phyloP scores from a whole-genome alignment of 768 basidiomycete genomes.

The Boletus edulis region DNA sequence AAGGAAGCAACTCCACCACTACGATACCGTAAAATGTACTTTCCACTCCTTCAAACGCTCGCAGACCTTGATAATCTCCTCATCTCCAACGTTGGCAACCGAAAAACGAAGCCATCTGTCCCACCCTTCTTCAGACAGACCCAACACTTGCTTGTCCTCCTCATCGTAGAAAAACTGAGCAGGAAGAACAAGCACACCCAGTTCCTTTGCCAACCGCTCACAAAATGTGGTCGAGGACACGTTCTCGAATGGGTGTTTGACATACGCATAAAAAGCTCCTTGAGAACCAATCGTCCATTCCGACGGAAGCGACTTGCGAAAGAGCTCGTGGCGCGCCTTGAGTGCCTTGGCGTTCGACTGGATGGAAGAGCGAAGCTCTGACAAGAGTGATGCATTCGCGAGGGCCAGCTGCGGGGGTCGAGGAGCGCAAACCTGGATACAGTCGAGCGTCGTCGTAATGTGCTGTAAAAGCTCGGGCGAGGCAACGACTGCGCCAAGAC shows the following conservation, averaged over 20 bases:
- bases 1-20: no score
- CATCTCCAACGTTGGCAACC: constrained; percentile 76
- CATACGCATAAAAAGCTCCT: constrained; percentile 80
- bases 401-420: constrained; percentile 71
- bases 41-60: constrained; percentile 45
- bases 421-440: constrained; percentile 78
- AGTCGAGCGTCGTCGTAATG: constrained; percentile 66
- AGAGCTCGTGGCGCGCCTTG: constrained; percentile 52
- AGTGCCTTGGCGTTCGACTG: constrained; percentile 47
- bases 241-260: constrained; percentile 57
- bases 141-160: constrained; percentile 11
- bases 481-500: constrained; percentile 70
- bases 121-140: constrained; percentile 36
- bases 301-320: constrained; percentile 44
- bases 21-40: constrained; percentile 20
- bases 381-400: constrained; percentile 47
- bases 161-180: constrained; percentile 54
- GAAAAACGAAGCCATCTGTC: constrained; percentile 76
- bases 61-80: constrained; percentile 51
- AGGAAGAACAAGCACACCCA: constrained; percentile 68
- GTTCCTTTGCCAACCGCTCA: constrained; percentile 52
- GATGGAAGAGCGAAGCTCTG: constrained; percentile 53
- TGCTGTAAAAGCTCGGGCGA: constrained; percentile 49
- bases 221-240: constrained; percentile 53
- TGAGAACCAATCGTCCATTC: constrained; percentile 63